phyloP scores from a whole-genome alignment of 306 rosid genomes.

The Quercus parvula region DNA sequence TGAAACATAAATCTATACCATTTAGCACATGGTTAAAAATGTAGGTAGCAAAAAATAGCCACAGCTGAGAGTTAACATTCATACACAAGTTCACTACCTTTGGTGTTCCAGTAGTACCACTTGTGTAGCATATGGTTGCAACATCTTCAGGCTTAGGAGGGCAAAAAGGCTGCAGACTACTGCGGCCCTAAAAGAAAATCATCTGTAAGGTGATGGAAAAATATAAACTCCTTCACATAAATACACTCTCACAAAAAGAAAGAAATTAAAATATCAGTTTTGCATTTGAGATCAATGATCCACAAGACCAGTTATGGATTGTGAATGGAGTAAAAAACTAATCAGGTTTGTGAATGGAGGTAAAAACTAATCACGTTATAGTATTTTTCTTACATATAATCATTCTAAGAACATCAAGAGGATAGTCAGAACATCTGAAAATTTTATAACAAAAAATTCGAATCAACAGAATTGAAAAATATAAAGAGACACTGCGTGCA shows the following conservation, averaged over 20 bases:
- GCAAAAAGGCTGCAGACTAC: slow-evolving; percentile 69
- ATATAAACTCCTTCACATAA: background rate
- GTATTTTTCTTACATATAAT: background rate
- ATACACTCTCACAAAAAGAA: slow-evolving; percentile 3
- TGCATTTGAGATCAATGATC: background rate
- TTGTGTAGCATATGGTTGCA: slow-evolving; percentile 93
- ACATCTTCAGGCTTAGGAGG: slow-evolving; percentile 85
- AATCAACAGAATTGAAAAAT: background rate
- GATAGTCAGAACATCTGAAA: too few relatives aligned
- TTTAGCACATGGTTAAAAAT: background rate
- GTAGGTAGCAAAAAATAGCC: background rate
- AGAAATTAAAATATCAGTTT: background rate
- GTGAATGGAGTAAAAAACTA: background rate
- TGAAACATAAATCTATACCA: background rate
- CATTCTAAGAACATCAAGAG: background rate
- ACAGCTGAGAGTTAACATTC: background rate
- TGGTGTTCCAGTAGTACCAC: slow-evolving; percentile 99
- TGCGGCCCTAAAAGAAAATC: slow-evolving; percentile 63
- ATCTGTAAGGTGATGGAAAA: slow-evolving; percentile 15
- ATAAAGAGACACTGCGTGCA: background rate
- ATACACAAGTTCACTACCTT: slow-evolving; percentile 47
- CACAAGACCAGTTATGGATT: background rate
- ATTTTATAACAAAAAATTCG: background rate
- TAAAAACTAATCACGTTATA: background rate
- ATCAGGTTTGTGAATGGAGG: background rate